Base-by-base conservation (phyloP, 192 early-diverging fungal species). In the Coemansia sp. region DNA sequence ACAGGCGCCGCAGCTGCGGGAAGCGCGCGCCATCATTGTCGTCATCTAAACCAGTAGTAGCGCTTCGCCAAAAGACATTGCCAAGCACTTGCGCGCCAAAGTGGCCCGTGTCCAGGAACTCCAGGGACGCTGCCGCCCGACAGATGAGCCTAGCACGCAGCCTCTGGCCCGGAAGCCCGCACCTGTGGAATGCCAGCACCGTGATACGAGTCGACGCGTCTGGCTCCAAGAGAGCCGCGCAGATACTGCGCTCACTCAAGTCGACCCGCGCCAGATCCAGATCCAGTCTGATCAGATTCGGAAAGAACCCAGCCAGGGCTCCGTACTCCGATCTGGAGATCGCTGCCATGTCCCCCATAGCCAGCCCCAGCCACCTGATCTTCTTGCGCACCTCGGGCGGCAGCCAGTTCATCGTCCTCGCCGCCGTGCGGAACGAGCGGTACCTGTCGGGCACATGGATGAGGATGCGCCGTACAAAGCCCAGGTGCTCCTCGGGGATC, bases 271-370 rank as follows among this genome's bases (percentile, higher is more conserved):
- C 63, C 20, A 76, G 8, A 37, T 76, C 73, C 12, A 57, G 51
- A 17, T 31, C 60, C 31, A 76, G 10, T 0, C 29, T 22, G 7
- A 22, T 22, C 25, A 68, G 39, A 4, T 43, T 63, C 10, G 73
- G 73, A 27, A 76, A 76, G 9, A 68, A 67, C 38, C 39, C 63
- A 0, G 59, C 58, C 35, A 76, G 53, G 12, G 73, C 62, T 12
- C 73, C 67, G 37, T 62, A 70, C 59, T 76, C 73, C 6, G 73
- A 76, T 38, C 41, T 41, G 2, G 73, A 76, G 0, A 76, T 46
- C 19, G 47, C 29, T 2, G 67, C 32, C 14, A 12, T 7, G 4
- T 27, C 43, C 15, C 46, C 56, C 73, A 76, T 62, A 20, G 63
- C 65, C 63, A 76, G 27, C 0, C 67, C 67, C 6, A 76, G 41